Percentiles rank a stretch among this genome's conserved stretches.
phyloP scores from a whole-genome alignment of 345 rosid genomes.

The sweet orange (Citrus sinensis) region DVS_A1.0 CM039165.1:2201501-2202000 shows the following conservation, averaged over 20 bases:
- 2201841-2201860: not conserved
- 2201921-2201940: no score
- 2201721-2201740: not conserved
- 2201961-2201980: no score
- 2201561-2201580: not conserved
- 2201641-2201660: not conserved
- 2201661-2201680: not conserved
- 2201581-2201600: not conserved
- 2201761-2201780: not conserved
- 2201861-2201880: no score
- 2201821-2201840: not conserved
- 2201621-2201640: not conserved
- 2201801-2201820: not conserved
- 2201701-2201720: not conserved
- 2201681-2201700: not conserved
- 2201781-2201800: not conserved
- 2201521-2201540: not conserved
- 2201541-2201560: not conserved
- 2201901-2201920: no score
- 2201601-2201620: not conserved
- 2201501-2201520: not conserved
- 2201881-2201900: no score
- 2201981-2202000: no score
- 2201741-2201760: not conserved
- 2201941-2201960: no score